These are phyloP conservation scores for Cladosporium sp. DNA, from an alignment of 2,329 filamentous ascomycete genomes.

Conservation along the genomic window DNA sequence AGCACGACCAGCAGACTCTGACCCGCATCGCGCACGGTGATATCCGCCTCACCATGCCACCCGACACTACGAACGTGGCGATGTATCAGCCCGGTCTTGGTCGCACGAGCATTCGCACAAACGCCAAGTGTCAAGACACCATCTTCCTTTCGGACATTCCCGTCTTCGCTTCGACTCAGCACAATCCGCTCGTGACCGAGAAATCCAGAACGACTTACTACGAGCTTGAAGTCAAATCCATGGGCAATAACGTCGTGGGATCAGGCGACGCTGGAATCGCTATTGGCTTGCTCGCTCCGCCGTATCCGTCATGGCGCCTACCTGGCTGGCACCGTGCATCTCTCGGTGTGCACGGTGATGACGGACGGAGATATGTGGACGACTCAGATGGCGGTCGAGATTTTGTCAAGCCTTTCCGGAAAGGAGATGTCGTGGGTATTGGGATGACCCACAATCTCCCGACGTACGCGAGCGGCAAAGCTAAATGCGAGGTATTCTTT, in stretches of 20 bases:
- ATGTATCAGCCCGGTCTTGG: constrained; percentile 45
- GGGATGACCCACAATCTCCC: constrained; percentile 56
- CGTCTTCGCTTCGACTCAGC: constrained; percentile 54
- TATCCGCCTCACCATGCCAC: constrained; percentile 42
- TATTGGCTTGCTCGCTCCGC: constrained; percentile 64
- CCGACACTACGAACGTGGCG: constrained; percentile 36
- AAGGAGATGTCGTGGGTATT: constrained; percentile 62
- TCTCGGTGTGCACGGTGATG: constrained; percentile 71
- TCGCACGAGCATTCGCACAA: constrained; percentile 38
- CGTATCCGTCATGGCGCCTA: constrained; percentile 70
- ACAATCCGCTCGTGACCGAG: constrained; percentile 50
- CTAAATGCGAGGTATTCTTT: constrained; percentile 60
- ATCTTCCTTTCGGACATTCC: constrained; percentile 63
- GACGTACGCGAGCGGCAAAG: constrained; percentile 21
- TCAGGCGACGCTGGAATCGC: constrained; percentile 51
- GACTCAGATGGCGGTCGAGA: constrained; percentile 66
- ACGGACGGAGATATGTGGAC: constrained; percentile 70
- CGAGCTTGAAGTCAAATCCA: constrained; percentile 54
- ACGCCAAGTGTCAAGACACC: constrained; percentile 48
- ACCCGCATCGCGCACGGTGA: constrained; percentile 43
- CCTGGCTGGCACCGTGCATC: constrained; percentile 76
- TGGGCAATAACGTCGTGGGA: constrained; percentile 31
- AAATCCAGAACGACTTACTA: constrained; percentile 60
- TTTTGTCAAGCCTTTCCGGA: constrained; percentile 59
- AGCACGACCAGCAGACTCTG: constrained; percentile 33